These are phyloP conservation scores for Apiospora rasikravindrae DNA, from an alignment of 2,329 filamentous ascomycete species.

Conservation along the genomic window DNA sequence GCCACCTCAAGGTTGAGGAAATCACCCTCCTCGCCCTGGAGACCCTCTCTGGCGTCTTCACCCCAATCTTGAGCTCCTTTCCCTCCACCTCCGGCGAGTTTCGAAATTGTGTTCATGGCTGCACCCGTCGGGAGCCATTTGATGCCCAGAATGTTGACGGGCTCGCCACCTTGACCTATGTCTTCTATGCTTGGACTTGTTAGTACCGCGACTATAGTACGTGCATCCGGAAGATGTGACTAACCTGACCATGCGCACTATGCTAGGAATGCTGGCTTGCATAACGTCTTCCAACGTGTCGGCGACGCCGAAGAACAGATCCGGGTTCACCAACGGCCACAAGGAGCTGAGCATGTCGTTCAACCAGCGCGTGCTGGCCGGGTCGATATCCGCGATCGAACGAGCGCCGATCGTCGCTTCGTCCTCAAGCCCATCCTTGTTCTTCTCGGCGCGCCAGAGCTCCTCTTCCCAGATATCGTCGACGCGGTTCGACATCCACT, in stretches of 20 bases:
- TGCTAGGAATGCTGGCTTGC: slow-evolving; percentile 18
- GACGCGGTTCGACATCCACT: slow-evolving; percentile 16
- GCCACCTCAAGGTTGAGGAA: slow-evolving; percentile 18
- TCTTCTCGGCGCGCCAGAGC: slow-evolving; percentile 15
- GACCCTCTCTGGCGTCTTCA: neutral
- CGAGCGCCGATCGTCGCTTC: neutral
- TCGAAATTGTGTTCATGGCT: slow-evolving; percentile 8
- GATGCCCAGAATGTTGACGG: slow-evolving; percentile 19
- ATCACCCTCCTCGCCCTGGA: slow-evolving; percentile 10
- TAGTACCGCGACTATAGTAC: no score
- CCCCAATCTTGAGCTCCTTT: neutral
- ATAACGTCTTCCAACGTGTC: slow-evolving; percentile 17
- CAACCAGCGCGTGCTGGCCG: slow-evolving; percentile 16
- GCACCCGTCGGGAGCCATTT: slow-evolving; percentile 19
- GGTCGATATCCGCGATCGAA: neutral
- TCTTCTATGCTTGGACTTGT: slow-evolving; percentile 15
- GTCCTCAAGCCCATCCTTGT: neutral
- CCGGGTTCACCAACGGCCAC: slow-evolving; percentile 17
- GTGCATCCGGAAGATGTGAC: neutral
- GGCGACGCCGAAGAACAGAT: slow-evolving; percentile 14
- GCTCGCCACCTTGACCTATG: slow-evolving; percentile 16
- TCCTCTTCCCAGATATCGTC: slow-evolving; percentile 20
- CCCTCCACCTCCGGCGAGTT: neutral
- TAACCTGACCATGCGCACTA: slow-evolving; percentile 17
- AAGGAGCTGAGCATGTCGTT: slow-evolving; percentile 10